Conservation (phyloP, 371 early-diverging fungal genomes). For the Entomophthora muscae region DNA sequence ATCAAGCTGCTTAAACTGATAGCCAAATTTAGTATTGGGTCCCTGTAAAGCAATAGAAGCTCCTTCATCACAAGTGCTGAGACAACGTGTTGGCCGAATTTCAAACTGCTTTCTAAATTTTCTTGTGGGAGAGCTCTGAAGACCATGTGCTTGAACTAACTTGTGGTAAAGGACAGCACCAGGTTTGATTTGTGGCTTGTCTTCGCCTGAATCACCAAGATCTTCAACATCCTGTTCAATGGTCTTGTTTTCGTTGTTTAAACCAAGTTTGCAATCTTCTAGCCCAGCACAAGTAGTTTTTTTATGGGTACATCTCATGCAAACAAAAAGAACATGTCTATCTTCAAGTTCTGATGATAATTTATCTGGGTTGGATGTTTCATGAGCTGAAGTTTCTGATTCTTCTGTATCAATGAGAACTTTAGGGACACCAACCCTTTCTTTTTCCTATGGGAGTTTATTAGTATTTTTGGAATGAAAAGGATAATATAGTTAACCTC, state of each 20-base stretch:
- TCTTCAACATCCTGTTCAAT: constrained; percentile 5
- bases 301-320: constrained; percentile 8
- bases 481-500: neutral
- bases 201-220: neutral
- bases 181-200: neutral
- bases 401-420: neutral
- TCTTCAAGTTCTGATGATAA: neutral
- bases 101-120: constrained; percentile 6
- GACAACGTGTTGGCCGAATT: constrained; percentile 3
- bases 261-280: neutral
- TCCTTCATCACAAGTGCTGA: constrained; percentile 6
- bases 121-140: neutral
- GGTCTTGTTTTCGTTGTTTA: neutral
- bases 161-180: constrained; percentile 3
- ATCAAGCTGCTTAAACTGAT: constrained; percentile 7
- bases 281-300: neutral
- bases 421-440: neutral
- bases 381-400: neutral
- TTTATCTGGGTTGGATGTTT: neutral
- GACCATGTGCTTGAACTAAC: neutral
- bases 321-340: constrained; percentile 8
- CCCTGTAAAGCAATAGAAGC: constrained; percentile 8
- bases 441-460: neutral
- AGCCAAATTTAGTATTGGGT: constrained; percentile 5
- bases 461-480: neutral